Percentiles rank a stretch among this genome's conserved stretches.
These are phyloP conservation scores for Pilaira anomala DNA, from an alignment of 192 early-diverging fungal species.

Conservation along the genomic window DNA sequence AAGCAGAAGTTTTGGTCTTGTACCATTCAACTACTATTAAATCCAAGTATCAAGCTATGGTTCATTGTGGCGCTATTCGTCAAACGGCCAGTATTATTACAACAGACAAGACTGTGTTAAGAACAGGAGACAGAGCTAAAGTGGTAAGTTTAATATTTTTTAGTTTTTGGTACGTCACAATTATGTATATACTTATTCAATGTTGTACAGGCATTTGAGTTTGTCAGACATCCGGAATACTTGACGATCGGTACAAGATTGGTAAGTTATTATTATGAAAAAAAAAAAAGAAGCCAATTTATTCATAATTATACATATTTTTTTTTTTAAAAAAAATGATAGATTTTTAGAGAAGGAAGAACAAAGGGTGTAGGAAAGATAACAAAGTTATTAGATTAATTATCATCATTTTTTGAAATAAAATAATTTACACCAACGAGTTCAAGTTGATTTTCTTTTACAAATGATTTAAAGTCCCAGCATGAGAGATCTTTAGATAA, in stretches of 20 bases:
- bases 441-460: slow-evolving; percentile 36
- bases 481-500: background rate
- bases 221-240: slow-evolving; percentile 76
- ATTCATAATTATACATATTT: background rate
- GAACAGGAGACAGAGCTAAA: slow-evolving; percentile 83
- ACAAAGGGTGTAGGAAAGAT: slow-evolving; percentile 93
- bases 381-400: slow-evolving; percentile 41
- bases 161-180: background rate
- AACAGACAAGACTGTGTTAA: slow-evolving; percentile 65
- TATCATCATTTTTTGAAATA: slow-evolving; percentile 20
- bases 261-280: slow-evolving; percentile 30
- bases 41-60: slow-evolving; percentile 90
- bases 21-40: slow-evolving; percentile 92
- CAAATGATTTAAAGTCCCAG: slow-evolving; percentile 42
- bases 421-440: slow-evolving; percentile 50
- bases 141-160: slow-evolving; percentile 42
- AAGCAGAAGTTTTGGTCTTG: slow-evolving; percentile 89
- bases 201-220: slow-evolving; percentile 51
- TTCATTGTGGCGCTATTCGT: slow-evolving; percentile 83
- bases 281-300: slow-evolving; percentile 32
- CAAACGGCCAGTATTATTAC: slow-evolving; percentile 84
- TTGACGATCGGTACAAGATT: slow-evolving; percentile 55
- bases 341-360: slow-evolving; percentile 75
- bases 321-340: slow-evolving; percentile 1
- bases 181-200: slow-evolving; percentile 20